These are phyloP conservation scores for Malus hybrid DNA, from an alignment of 331 rosid species.

Conservation along the genomic window DNA sequence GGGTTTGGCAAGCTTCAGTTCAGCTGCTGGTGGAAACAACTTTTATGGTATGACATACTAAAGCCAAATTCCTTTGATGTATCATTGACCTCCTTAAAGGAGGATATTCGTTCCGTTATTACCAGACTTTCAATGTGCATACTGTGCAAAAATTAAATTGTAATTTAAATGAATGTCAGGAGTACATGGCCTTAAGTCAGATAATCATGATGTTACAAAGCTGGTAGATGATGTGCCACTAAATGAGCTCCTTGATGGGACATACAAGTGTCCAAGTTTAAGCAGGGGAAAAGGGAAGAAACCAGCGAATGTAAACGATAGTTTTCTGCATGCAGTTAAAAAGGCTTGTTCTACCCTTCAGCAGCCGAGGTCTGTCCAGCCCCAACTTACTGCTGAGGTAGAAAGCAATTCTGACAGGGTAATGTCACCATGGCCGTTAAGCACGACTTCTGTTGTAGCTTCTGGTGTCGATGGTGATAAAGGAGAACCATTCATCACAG, in stretches of 20 bases:
- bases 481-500: slow-evolving; percentile 35
- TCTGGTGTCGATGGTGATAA: slow-evolving; percentile 39
- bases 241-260: slow-evolving; percentile 63
- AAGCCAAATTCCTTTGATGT: neutral
- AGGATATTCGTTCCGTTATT: neutral
- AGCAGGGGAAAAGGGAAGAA: slow-evolving; percentile 72
- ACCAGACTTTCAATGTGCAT: neutral
- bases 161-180: slow-evolving; percentile 41
- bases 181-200: slow-evolving; percentile 78
- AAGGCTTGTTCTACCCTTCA: slow-evolving; percentile 73
- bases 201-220: slow-evolving; percentile 63
- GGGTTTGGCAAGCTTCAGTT: slow-evolving; percentile 50
- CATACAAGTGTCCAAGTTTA: slow-evolving; percentile 40
- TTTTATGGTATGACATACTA: slow-evolving; percentile 52
- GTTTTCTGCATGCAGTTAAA: slow-evolving; percentile 55
- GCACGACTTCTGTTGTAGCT: slow-evolving; percentile 47
- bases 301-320: slow-evolving; percentile 35
- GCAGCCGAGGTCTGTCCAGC: slow-evolving; percentile 38
- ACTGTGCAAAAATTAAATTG: neutral
- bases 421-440: slow-evolving; percentile 35
- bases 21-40: slow-evolving; percentile 60
- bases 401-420: slow-evolving; percentile 49
- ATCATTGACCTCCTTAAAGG: neutral
- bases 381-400: slow-evolving; percentile 47
- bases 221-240: slow-evolving; percentile 60